Conservation (phyloP, 805 yeast genomes). For the Kodamaea hsintzibuensis region DNA sequence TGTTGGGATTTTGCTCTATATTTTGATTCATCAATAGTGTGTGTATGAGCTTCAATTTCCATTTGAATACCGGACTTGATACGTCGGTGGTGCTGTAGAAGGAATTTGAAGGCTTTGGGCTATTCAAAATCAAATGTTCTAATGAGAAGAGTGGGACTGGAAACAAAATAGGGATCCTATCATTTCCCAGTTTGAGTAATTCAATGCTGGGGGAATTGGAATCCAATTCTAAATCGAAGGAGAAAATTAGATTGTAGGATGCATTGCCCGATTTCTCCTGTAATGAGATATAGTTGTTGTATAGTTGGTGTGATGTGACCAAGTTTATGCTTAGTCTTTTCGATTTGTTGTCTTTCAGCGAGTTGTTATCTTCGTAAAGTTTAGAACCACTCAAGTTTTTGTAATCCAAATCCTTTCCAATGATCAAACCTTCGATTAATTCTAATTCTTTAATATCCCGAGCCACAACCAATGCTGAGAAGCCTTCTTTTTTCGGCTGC, state of each 20-base stretch:
- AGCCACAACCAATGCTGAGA: conserved; percentile 49
- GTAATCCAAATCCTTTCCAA: conserved; percentile 70
- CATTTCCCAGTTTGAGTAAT: conserved; percentile 23
- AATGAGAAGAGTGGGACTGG: conserved; percentile 37
- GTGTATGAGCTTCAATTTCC: conserved; percentile 34
- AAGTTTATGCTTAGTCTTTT: conserved; percentile 18
- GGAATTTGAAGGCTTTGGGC: conserved; percentile 23
- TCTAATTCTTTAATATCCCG: conserved; percentile 70
- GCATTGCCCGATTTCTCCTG: conserved; percentile 17
- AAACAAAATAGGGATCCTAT: conserved; percentile 33
- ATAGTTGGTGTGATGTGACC: conserved; percentile 34
- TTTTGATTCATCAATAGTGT: conserved; percentile 27
- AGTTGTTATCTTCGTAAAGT: conserved; percentile 43
- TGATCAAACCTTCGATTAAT: conserved; percentile 70
- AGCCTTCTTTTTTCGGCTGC: conserved; percentile 11
- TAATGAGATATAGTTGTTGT: conserved; percentile 29
- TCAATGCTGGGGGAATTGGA: conserved; percentile 37
- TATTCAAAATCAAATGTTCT: conserved; percentile 27
- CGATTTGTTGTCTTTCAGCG: conserved; percentile 2
- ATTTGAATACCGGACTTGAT: conserved; percentile 23
- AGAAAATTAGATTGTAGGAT: conserved; percentile 32
- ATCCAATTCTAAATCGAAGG: conserved; percentile 38
- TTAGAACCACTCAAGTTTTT: conserved; percentile 68
- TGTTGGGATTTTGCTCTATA: conserved; percentile 2
- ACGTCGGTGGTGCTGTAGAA: conserved; percentile 16